Evolutionary conservation across 495 filamentous ascomycete species (phyloP), one percentile per base, ranked within the genome.

Genomic region (Pyrenula aspistea): DNA sequence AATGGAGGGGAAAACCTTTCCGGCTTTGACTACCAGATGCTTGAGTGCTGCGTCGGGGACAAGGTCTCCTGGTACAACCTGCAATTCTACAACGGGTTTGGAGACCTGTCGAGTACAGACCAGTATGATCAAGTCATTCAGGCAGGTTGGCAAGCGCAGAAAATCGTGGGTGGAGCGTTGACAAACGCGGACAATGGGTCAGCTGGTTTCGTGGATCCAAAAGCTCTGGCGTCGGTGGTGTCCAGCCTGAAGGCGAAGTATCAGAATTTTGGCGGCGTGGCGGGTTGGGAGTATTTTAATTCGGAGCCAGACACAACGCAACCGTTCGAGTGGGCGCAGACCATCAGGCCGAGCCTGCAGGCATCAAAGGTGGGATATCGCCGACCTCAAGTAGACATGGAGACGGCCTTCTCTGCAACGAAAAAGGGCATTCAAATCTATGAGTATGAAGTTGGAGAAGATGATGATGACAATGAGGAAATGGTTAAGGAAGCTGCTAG

Each of bases 231-330:
- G 36, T 62, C 63, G 22, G 64, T 72, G 2, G 67, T 83, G 48
- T 66, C 77, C 0, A 57, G 60, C 8, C 59, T 83, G 61, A 61
- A 80, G 42, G 65, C 75, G 42, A 69, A 68, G 56, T 87, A 79
- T 56, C 77, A 79, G 2, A 73, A 73, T 24, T 90, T 92, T 65
- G 89, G 88, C 8, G 88, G 89, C 1, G 81, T 91, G 0, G 87
- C 87, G 83, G 88, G 89, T 2, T 94, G 89, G 89, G 89, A 92
- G 65, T 94, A 89, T 61, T 92, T 86, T 64, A 90, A 90, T 68
- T 74, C 78, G 1, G 61, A 75, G 49, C 84, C 84, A 8, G 81
- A 71, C 12, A 65, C 63, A 24, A 68, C 65, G 53, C 68, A 72
- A 50, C 86, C 87, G n/a, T 89, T 84, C 85, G 72, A 79, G 63